Evolutionary conservation across 352 stramenopile genomes (phyloP).

Genomic region (Globisporangium canariense): DNA sequence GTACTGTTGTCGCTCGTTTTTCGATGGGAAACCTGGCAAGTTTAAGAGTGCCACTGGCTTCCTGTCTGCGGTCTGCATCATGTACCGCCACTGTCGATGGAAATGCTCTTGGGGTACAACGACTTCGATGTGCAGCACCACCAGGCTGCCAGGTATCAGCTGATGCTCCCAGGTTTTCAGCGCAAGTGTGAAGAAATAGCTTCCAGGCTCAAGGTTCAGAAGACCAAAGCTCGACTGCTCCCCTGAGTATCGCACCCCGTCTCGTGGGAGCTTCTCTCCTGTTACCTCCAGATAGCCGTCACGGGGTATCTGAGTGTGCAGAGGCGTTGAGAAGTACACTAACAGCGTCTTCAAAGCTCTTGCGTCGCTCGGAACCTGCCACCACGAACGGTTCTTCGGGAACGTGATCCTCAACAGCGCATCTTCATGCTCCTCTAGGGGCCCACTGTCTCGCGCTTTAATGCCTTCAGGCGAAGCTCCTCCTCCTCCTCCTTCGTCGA

Average conservation of each 20-base stretch:
- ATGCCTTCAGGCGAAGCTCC: too few species aligned
- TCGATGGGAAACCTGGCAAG: slow-evolving; percentile 5
- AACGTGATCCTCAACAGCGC: slow-evolving; percentile 24
- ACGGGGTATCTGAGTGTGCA: slow-evolving; percentile 27
- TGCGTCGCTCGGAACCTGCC: slow-evolving; percentile 20
- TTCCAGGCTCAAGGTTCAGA: slow-evolving; percentile 32
- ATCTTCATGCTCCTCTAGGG: not conserved
- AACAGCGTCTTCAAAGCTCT: slow-evolving; percentile 17
- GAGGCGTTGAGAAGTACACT: slow-evolving; percentile 25
- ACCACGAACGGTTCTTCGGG: slow-evolving; percentile 34
- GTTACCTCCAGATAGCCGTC: slow-evolving; percentile 41
- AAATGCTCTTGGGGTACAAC: slow-evolving; percentile 26
- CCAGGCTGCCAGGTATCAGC: not conserved
- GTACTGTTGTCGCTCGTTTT: not conserved
- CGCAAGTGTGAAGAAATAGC: slow-evolving; percentile 44
- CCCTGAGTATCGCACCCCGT: slow-evolving; percentile 14
- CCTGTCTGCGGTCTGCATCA: slow-evolving; percentile 3
- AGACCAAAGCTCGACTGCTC: slow-evolving; percentile 11
- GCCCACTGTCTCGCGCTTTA: not conserved
- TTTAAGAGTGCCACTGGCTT: slow-evolving; percentile 29
- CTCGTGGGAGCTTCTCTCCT: slow-evolving; percentile 25
- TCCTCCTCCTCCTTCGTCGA: not conserved
- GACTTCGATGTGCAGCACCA: slow-evolving; percentile 45
- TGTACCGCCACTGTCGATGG: slow-evolving; percentile 22
- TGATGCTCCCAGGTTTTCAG: slow-evolving; percentile 18